Conservation (phyloP, 192 early-diverging fungal genomes). For the Spizellomyces sp. region DNA sequence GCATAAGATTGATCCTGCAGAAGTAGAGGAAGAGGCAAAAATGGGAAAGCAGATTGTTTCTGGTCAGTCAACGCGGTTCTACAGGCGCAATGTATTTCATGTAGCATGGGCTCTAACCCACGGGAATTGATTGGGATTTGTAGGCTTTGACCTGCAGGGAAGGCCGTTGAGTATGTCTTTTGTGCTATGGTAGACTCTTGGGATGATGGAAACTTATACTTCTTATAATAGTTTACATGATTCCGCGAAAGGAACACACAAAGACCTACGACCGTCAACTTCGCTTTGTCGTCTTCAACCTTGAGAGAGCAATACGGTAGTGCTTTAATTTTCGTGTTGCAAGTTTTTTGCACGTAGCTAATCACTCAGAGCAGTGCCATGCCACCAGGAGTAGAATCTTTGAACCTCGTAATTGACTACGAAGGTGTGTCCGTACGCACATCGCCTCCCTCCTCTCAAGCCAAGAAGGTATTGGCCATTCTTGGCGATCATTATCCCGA, state of each 20-base stretch:
- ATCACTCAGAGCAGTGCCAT: slow-evolving; percentile 53
- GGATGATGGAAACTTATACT: background rate
- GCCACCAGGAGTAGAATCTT: slow-evolving; percentile 68
- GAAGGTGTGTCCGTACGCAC: slow-evolving; percentile 72
- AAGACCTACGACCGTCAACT: slow-evolving; percentile 73
- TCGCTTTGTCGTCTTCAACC: slow-evolving; percentile 77
- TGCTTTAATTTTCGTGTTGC: slow-evolving; percentile 27
- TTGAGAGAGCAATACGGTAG: slow-evolving; percentile 71
- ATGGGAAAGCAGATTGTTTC: slow-evolving; percentile 84
- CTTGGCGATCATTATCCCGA: slow-evolving; percentile 92
- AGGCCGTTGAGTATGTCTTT: slow-evolving; percentile 17
- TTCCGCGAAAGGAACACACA: slow-evolving; percentile 69
- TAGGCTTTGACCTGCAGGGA: slow-evolving; percentile 26
- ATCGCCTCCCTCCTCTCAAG: slow-evolving; percentile 51
- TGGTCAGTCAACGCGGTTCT: slow-evolving; percentile 49
- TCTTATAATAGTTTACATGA: slow-evolving; percentile 26
- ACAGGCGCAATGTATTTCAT: slow-evolving; percentile 59
- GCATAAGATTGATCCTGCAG: slow-evolving; percentile 66
- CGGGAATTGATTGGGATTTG: background rate
- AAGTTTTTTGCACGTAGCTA: background rate
- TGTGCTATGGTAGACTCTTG: background rate
- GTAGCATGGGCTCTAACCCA: slow-evolving; percentile 3
- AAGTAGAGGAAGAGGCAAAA: slow-evolving; percentile 73
- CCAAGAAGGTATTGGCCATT: slow-evolving; percentile 67
- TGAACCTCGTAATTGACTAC: slow-evolving; percentile 84